A percentile compares a stretch with the other conserved stretches of the same genome.
Conservation (phyloP, 768 basidiomycete species). For the Suillus weaverae region DNA sequence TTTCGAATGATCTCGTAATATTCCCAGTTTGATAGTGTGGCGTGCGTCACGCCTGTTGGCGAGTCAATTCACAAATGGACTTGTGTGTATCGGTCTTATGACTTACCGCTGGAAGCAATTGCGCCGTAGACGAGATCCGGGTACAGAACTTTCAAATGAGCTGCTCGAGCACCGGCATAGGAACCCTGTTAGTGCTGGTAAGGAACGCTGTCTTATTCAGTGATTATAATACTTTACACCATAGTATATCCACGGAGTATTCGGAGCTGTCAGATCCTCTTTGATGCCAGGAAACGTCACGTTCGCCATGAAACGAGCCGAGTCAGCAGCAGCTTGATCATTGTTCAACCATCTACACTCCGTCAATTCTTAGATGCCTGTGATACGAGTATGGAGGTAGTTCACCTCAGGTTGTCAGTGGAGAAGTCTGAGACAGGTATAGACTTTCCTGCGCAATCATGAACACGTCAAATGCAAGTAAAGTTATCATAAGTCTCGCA, state of each 20-base stretch:
- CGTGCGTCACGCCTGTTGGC: slow-evolving; percentile 76
- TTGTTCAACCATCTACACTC: slow-evolving; percentile 79
- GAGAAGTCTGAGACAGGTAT: slow-evolving; percentile 75
- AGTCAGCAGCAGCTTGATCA: slow-evolving; percentile 86
- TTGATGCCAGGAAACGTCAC: slow-evolving; percentile 72
- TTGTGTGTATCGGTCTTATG: neutral
- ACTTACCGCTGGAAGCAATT: slow-evolving; percentile 81
- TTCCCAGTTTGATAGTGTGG: slow-evolving; percentile 78
- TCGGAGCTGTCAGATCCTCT: slow-evolving; percentile 69
- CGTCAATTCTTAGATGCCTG: neutral
- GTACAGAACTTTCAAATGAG: slow-evolving; percentile 86
- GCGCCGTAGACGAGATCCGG: slow-evolving; percentile 88
- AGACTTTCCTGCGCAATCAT: slow-evolving; percentile 54
- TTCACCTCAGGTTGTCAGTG: slow-evolving; percentile 77
- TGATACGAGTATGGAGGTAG: neutral
- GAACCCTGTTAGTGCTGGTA: slow-evolving; percentile 54
- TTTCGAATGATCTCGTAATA: slow-evolving; percentile 82
- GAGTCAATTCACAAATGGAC: slow-evolving; percentile 2
- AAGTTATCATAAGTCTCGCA: slow-evolving; percentile 9
- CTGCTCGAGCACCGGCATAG: slow-evolving; percentile 91
- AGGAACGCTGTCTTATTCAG: neutral
- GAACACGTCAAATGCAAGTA: neutral
- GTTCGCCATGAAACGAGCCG: slow-evolving; percentile 85
- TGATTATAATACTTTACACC: slow-evolving; percentile 53
- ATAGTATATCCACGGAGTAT: slow-evolving; percentile 89